phyloP scores from a whole-genome alignment of 208 protist genomes.

The Leishmania lainsoni region DNA sequence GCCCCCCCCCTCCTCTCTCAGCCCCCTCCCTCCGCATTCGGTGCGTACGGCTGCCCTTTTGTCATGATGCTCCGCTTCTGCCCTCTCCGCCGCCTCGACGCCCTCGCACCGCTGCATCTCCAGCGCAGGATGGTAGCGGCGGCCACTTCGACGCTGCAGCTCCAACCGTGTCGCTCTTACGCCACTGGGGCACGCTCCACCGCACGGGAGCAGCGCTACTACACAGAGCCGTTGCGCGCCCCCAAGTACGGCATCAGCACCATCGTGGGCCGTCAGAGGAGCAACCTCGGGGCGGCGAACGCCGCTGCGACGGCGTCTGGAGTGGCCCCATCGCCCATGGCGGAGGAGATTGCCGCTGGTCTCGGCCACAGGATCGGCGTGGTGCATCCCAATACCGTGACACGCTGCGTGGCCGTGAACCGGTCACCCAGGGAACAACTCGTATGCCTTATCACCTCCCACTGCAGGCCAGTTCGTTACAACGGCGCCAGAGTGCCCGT shows the following conservation, averaged over 20 bases:
- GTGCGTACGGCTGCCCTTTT: not conserved
- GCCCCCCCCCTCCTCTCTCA: not conserved
- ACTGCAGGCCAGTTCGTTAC: constrained; percentile 25
- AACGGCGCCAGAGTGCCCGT: constrained; percentile 35
- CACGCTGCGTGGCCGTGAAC: not conserved
- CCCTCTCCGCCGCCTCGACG: not conserved
- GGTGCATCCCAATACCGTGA: constrained; percentile 1
- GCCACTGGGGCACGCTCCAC: constrained; percentile 16
- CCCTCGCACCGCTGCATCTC: not conserved
- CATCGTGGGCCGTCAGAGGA: constrained; percentile 27
- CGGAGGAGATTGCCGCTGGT: constrained; percentile 6
- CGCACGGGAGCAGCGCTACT: constrained; percentile 16
- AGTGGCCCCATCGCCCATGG: constrained; percentile 1
- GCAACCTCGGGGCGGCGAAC: no score
- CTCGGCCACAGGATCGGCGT: not conserved
- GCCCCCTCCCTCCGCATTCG: not conserved
- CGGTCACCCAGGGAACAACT: not conserved
- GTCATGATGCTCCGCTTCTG: constrained; percentile 3
- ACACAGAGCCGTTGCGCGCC: constrained; percentile 21
- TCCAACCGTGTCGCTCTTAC: constrained; percentile 8
- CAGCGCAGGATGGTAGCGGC: not conserved
- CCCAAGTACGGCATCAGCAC: constrained; percentile 28
- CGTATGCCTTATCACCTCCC: not conserved
- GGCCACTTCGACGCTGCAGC: not conserved
- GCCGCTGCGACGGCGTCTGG: not conserved